Percentiles rank a stretch among this genome's conserved stretches.
Evolutionary conservation across 2,329 filamentous ascomycete species (phyloP).

Genomic region (Colletotrichum acutatum): DNA sequence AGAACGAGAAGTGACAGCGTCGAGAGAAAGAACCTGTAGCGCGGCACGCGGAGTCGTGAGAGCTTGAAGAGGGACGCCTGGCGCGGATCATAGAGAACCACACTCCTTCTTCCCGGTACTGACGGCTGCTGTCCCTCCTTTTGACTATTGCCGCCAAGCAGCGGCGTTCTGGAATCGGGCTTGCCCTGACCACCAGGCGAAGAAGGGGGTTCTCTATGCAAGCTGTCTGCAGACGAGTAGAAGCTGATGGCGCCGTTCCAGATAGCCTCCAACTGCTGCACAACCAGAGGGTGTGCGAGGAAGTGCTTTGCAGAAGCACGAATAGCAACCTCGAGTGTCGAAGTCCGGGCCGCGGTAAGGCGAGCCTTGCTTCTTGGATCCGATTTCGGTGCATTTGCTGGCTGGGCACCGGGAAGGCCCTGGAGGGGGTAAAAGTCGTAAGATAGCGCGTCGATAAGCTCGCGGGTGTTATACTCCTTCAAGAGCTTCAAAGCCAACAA

Average conservation of each 20-base stretch:
- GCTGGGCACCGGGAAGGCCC: conserved; percentile 69
- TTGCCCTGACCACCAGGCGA: conserved; percentile 43
- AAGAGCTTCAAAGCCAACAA: conserved; percentile 88
- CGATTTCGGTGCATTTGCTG: conserved; percentile 47
- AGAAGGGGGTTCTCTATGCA: conserved; percentile 72
- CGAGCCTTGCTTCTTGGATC: conserved; percentile 56
- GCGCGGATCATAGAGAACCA: conserved; percentile 88
- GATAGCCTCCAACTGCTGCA: conserved; percentile 95
- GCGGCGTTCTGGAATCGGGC: conserved; percentile 60
- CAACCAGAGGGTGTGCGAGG: conserved; percentile 88
- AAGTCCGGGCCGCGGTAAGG: conserved; percentile 78
- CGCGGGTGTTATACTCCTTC: conserved; percentile 88
- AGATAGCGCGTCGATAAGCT: conserved; percentile 92
- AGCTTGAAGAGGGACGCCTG: conserved; percentile 93
- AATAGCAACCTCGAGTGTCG: conserved; percentile 92
- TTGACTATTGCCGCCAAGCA: conserved; percentile 54
- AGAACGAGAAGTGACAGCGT: conserved; percentile 88
- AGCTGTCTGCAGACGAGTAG: conserved; percentile 85
- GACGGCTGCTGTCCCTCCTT: conserved; percentile 43
- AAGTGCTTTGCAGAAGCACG: conserved; percentile 93
- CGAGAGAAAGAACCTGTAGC: conserved; percentile 90
- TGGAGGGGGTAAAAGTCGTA: conserved; percentile 96
- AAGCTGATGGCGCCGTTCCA: conserved; percentile 98
- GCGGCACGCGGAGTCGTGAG: conserved; percentile 88
- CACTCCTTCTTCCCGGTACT: conserved; percentile 73